A percentile compares a stretch with the other conserved stretches of the same genome.
Evolutionary conservation across 2,329 filamentous ascomycete genomes (phyloP).

Genomic region (Colletotrichum simmondsii): DNA sequence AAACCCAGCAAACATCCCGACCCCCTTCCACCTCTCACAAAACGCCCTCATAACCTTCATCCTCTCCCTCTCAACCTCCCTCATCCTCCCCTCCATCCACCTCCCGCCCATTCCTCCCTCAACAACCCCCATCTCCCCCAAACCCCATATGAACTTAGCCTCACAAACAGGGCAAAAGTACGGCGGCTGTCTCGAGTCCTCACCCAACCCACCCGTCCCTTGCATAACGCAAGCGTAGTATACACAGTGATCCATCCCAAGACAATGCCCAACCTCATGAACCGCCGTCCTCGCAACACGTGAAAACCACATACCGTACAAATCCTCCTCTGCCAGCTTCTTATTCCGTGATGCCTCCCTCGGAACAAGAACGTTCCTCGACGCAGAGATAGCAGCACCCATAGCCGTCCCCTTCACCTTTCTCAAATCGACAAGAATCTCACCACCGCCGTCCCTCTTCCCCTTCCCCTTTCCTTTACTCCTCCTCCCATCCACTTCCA

Average conservation of each 20-base stretch:
- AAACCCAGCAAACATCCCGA: constrained; percentile 59
- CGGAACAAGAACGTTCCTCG: constrained; percentile 35
- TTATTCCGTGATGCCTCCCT: constrained; percentile 24
- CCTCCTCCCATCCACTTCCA: background rate
- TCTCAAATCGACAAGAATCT: background rate
- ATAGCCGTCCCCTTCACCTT: constrained; percentile 40
- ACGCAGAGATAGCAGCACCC: constrained; percentile 46
- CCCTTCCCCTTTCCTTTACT: background rate
- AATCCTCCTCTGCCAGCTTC: constrained; percentile 33
- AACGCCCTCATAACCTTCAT: constrained; percentile 47
- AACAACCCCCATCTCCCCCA: constrained; percentile 40
- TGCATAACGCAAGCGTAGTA: constrained; percentile 76
- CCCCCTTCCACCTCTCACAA: constrained; percentile 51
- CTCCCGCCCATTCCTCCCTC: constrained; percentile 38
- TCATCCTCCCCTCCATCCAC: constrained; percentile 3
- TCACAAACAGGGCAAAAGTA: constrained; percentile 71
- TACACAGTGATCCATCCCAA: constrained; percentile 73
- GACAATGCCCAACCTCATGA: constrained; percentile 76
- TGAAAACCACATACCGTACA: constrained; percentile 65
- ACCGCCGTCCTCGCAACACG: constrained; percentile 66
- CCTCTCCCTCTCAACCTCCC: constrained; percentile 8
- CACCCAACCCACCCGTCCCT: constrained; percentile 63
- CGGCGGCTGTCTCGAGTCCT: constrained; percentile 71
- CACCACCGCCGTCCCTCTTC: background rate
- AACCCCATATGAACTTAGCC: constrained; percentile 58